A percentile compares a stretch with the other conserved stretches of the same genome.
phyloP scores from a whole-genome alignment of 768 basidiomycete species.

The Mycena vulgaris region DNA sequence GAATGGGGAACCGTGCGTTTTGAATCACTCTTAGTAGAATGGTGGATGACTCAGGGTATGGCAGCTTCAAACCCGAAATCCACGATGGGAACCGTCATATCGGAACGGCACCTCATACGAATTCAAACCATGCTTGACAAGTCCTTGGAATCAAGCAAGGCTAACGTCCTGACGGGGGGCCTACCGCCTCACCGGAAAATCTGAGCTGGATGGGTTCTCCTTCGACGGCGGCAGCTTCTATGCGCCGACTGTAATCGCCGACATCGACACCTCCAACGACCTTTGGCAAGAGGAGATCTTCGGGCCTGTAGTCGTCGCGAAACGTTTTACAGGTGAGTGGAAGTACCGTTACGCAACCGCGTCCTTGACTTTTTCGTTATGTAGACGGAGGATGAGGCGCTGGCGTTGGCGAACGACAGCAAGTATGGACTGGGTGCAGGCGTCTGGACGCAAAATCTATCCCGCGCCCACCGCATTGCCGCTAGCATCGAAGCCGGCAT shows the following conservation, averaged over 20 bases:
- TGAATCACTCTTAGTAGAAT: not conserved
- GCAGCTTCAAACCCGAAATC: constrained; percentile 79
- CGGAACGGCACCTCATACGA: constrained; percentile 71
- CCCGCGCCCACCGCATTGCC: constrained; percentile 83
- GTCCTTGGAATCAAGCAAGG: constrained; percentile 40
- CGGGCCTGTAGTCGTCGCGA: constrained; percentile 86
- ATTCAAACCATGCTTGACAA: constrained; percentile 71
- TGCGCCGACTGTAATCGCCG: constrained; percentile 82
- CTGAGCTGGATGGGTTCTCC: constrained; percentile 79
- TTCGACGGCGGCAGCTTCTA: constrained; percentile 83
- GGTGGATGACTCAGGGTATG: not conserved
- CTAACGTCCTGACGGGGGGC: constrained; percentile 75
- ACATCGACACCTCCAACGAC: constrained; percentile 69
- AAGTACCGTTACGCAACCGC: not conserved
- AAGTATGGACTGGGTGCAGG: constrained; percentile 88
- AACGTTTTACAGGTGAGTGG: constrained; percentile 54
- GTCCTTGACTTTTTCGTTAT: not conserved
- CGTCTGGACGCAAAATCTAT: constrained; percentile 84
- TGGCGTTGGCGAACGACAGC: constrained; percentile 79
- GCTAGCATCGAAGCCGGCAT: constrained; percentile 80
- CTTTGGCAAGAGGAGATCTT: constrained; percentile 91
- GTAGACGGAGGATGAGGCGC: constrained; percentile 75
- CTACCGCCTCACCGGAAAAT: constrained; percentile 72
- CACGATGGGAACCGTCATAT: constrained; percentile 89
- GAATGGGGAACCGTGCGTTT: constrained; percentile 80